Evolutionary conservation across 164 flowering plant genomes (phyloP).

Genomic region (Kalanchoe fedtschenkoi): DNA sequence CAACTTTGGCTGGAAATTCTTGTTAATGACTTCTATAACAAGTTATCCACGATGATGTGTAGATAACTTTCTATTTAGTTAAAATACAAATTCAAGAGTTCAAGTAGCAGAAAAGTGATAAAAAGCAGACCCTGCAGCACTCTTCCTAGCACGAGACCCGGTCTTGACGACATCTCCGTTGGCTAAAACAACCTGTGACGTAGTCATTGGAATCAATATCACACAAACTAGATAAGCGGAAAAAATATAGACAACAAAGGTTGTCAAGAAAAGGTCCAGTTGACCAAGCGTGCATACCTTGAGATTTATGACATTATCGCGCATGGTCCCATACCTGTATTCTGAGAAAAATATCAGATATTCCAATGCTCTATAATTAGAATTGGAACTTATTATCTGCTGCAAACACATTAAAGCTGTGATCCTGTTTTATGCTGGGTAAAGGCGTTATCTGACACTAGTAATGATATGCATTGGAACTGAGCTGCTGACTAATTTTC

Average conservation of each 20-base stretch:
- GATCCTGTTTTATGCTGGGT: background rate
- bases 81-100: no score
- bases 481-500: background rate
- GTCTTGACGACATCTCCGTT: constrained; percentile 92
- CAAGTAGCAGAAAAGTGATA: background rate
- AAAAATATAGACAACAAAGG: background rate
- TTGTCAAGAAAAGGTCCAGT: background rate
- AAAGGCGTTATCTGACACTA: background rate
- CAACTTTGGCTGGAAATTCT: no score
- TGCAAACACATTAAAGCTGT: background rate
- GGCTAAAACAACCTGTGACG: constrained; percentile 67
- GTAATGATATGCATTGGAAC: background rate
- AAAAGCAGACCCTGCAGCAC: constrained; percentile 86
- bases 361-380: background rate
- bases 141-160: constrained; percentile 91
- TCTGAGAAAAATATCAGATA: constrained; percentile 35
- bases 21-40: no score
- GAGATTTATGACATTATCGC: constrained; percentile 90
- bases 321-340: constrained; percentile 99
- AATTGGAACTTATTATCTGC: background rate
- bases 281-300: constrained; percentile 43
- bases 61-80: background rate
- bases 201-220: background rate
- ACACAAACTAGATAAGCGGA: background rate
- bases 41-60: background rate